phyloP scores from a whole-genome alignment of 1,139 yeast genomes.

The Blastobotrys persicus region DNA sequence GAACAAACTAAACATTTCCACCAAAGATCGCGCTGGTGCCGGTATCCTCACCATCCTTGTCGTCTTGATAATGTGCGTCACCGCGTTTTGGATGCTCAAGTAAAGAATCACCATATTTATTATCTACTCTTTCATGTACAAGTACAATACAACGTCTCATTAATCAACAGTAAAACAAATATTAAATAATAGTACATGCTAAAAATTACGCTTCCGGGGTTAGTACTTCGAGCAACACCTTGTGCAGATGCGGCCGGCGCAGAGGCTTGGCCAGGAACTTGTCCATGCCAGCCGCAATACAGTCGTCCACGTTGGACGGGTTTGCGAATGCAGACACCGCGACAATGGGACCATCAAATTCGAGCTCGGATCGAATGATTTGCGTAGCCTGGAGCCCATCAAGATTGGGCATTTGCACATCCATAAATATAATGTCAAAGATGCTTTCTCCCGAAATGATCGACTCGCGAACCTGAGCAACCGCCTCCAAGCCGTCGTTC shows the following conservation, averaged over 20 bases:
- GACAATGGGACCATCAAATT: constrained; percentile 70
- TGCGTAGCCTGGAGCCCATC: constrained; percentile 86
- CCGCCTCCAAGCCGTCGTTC: constrained; percentile 88
- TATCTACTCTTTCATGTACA: background rate
- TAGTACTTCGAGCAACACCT: constrained; percentile 22
- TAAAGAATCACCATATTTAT: constrained; percentile 4
- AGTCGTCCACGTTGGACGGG: constrained; percentile 80
- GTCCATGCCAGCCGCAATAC: constrained; percentile 83
- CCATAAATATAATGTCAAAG: constrained; percentile 85
- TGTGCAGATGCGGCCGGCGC: constrained; percentile 29
- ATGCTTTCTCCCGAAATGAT: constrained; percentile 37
- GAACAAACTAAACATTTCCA: constrained; percentile 27
- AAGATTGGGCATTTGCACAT: constrained; percentile 92
- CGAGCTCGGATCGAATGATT: constrained; percentile 60
- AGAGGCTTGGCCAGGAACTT: constrained; percentile 84
- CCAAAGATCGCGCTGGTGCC: constrained; percentile 81
- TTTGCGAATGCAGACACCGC: constrained; percentile 96
- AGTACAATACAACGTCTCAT: too few species aligned
- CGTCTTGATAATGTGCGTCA: background rate
- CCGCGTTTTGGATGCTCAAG: constrained; percentile 4
- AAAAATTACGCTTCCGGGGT: constrained; percentile 10
- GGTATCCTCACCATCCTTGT: constrained; percentile 75
- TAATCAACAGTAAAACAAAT: too few species aligned
- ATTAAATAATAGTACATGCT: constrained; percentile 2
- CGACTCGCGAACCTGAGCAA: constrained; percentile 49